Conservation (phyloP, 164 flowering plant species). For the Cinnamomum micranthum region DNA sequence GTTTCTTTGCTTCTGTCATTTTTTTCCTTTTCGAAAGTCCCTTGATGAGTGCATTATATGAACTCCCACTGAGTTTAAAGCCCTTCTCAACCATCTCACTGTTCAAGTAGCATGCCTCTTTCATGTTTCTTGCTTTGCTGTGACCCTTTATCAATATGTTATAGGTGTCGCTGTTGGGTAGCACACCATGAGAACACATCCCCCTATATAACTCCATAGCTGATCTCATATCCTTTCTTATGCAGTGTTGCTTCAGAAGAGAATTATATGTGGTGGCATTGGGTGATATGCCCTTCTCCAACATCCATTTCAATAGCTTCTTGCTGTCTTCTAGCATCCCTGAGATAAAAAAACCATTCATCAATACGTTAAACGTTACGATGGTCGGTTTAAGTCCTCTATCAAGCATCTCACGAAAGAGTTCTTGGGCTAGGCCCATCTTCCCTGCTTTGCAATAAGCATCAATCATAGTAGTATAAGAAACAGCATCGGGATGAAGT, state of each 20-base stretch:
- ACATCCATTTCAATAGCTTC: slow-evolving; percentile 35
- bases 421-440: slow-evolving; percentile 26
- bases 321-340: slow-evolving; percentile 57
- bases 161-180: slow-evolving; percentile 26
- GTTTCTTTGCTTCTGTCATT: slow-evolving; percentile 22
- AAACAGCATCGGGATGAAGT: slow-evolving; percentile 24
- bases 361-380: slow-evolving; percentile 48
- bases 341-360: slow-evolving; percentile 45
- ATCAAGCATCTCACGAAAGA: slow-evolving; percentile 32
- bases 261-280: slow-evolving; percentile 35
- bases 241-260: slow-evolving; percentile 29
- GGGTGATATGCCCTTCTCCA: slow-evolving; percentile 39
- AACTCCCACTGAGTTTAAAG: slow-evolving; percentile 21
- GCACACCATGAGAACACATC: slow-evolving; percentile 25
- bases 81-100: slow-evolving; percentile 26
- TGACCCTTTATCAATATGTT: slow-evolving; percentile 35
- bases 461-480: slow-evolving; percentile 36
- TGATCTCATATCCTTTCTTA: slow-evolving; percentile 25
- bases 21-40: slow-evolving; percentile 27
- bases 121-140: slow-evolving; percentile 33
- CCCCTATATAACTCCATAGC: slow-evolving; percentile 23
- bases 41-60: slow-evolving; percentile 35
- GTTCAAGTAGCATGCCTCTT: slow-evolving; percentile 30
- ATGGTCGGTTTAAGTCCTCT: slow-evolving; percentile 31
- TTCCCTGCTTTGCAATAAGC: slow-evolving; percentile 29